phyloP scores from a whole-genome alignment of 2,329 filamentous ascomycete genomes.

The Ilyonectria mors-panacis region DNA sequence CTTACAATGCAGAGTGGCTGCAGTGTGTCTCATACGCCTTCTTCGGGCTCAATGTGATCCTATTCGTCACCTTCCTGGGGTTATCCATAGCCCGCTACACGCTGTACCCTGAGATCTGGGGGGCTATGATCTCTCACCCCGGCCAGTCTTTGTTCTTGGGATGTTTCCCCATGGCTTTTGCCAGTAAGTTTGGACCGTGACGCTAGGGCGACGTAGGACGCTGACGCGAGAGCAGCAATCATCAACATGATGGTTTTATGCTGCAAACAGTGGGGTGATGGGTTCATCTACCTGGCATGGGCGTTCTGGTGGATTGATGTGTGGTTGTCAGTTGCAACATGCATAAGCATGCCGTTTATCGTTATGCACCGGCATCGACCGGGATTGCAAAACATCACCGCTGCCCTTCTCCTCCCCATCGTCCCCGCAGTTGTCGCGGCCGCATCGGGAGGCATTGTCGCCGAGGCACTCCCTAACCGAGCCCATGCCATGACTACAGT shows the following conservation, averaged over 20 bases:
- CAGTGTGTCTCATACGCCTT: constrained; percentile 72
- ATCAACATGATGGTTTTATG: constrained; percentile 75
- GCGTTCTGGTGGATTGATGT: constrained; percentile 72
- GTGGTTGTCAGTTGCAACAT: constrained; percentile 66
- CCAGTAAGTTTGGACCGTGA: constrained; percentile 57
- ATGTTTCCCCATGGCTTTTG: constrained; percentile 78
- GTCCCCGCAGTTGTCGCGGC: constrained; percentile 77
- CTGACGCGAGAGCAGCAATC: constrained; percentile 59
- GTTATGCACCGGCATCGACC: constrained; percentile 64
- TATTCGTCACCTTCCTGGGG: constrained; percentile 69
- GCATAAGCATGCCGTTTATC: constrained; percentile 69
- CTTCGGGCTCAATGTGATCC: constrained; percentile 71
- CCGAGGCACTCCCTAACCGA: constrained; percentile 69
- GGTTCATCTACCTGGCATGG: constrained; percentile 70
- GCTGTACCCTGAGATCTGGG: constrained; percentile 77
- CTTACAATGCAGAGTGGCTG: constrained; percentile 71
- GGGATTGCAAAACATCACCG: constrained; percentile 72
- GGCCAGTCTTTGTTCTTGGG: constrained; percentile 78
- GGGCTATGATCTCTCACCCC: constrained; percentile 76
- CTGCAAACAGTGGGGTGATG: constrained; percentile 74
- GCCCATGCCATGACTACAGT: constrained; percentile 73
- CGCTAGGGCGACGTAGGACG: not conserved
- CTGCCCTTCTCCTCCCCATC: constrained; percentile 76
- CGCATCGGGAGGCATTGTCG: constrained; percentile 75
- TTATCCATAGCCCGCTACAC: constrained; percentile 73